Conservation (phyloP, 1,284 basidiomycete species). For the Meripilus lineatus region DNA sequence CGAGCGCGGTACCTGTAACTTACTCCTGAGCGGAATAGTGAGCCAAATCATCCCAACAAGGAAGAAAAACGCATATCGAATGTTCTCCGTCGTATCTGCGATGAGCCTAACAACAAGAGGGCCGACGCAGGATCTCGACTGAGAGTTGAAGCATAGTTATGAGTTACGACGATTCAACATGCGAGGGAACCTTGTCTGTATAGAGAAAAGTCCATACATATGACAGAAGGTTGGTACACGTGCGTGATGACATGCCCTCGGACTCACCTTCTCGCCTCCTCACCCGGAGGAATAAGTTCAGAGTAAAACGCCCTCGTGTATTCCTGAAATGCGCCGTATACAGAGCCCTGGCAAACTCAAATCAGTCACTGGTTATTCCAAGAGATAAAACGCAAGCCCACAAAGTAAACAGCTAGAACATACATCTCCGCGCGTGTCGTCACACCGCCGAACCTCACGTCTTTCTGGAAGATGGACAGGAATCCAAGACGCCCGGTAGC, state of each 20-base stretch:
- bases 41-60: slow-evolving; percentile 75
- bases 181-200: slow-evolving; percentile 69
- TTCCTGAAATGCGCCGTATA: slow-evolving; percentile 78
- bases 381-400: slow-evolving; percentile 28
- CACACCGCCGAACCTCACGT: slow-evolving; percentile 59
- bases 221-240: not conserved
- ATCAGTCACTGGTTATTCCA: slow-evolving; percentile 17
- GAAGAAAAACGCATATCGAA: slow-evolving; percentile 89
- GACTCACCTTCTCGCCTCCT: slow-evolving; percentile 71
- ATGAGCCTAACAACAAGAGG: slow-evolving; percentile 84
- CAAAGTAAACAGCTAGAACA: slow-evolving; percentile 77
- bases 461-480: slow-evolving; percentile 44
- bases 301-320: slow-evolving; percentile 79
- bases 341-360: slow-evolving; percentile 55
- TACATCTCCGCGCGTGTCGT: slow-evolving; percentile 83
- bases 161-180: slow-evolving; percentile 18
- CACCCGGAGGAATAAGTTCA: slow-evolving; percentile 71
- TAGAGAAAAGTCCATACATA: slow-evolving; percentile 75
- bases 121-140: slow-evolving; percentile 87
- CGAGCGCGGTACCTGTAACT: slow-evolving; percentile 37
- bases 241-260: not conserved
- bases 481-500: slow-evolving; percentile 82
- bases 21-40: slow-evolving; percentile 76
- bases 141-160: slow-evolving; percentile 48
- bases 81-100: slow-evolving; percentile 82